phyloP scores from a whole-genome alignment of 768 basidiomycete genomes.

The Pleurotus ostreatus region DNA sequence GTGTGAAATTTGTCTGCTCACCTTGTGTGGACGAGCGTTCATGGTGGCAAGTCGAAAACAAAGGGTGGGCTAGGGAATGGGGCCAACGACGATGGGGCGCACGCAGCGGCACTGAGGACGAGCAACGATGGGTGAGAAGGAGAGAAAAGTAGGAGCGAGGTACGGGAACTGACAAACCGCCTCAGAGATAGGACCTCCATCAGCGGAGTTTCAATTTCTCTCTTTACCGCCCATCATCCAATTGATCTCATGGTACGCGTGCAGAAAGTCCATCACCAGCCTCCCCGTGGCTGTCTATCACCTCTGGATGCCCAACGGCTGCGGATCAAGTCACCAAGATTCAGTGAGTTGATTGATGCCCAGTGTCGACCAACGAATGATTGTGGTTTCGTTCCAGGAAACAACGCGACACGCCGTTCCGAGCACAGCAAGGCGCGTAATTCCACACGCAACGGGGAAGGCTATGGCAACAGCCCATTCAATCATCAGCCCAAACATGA shows the following conservation, averaged over 20 bases:
- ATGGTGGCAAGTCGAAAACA: slow-evolving; percentile 32
- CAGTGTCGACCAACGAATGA: neutral
- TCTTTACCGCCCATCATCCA: neutral
- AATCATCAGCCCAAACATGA: neutral
- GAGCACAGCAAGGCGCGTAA: neutral
- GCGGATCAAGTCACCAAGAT: slow-evolving; percentile 7
- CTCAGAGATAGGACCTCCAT: slow-evolving; percentile 5
- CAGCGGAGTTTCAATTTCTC: slow-evolving; percentile 9
- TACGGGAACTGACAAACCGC: slow-evolving; percentile 1
- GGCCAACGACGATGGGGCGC: slow-evolving; percentile 10
- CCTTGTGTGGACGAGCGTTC: slow-evolving; percentile 76
- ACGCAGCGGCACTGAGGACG: neutral
- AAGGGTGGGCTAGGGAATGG: slow-evolving; percentile 15
- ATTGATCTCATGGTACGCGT: neutral
- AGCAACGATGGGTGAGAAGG: slow-evolving; percentile 5
- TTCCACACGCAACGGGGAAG: neutral
- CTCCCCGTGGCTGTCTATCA: neutral
- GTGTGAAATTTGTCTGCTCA: slow-evolving; percentile 17
- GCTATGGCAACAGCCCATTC: neutral
- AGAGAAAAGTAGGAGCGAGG: slow-evolving; percentile 2
- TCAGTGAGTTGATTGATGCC: neutral
- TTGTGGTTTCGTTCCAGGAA: neutral
- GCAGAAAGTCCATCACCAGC: neutral
- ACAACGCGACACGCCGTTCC: neutral
- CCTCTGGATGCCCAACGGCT: neutral